Evolutionary conservation across 164 flowering plant species (phyloP).

Genomic region (Piper longum): DNA sequence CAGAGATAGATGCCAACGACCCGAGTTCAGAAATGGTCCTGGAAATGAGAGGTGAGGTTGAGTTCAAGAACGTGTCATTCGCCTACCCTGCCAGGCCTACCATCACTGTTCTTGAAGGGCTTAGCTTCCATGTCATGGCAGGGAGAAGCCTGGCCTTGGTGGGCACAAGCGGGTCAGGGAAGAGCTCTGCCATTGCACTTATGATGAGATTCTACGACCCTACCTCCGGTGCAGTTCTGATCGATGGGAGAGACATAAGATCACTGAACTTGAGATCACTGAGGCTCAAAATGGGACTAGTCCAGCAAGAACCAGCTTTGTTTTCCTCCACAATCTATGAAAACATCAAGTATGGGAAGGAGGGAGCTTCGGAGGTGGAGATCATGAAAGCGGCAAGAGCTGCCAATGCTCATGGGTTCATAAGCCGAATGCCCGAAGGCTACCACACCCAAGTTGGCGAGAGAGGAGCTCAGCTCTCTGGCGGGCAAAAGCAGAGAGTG

Average conservation of each 20-base stretch:
- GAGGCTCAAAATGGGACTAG: conserved; percentile 47
- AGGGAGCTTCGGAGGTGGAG: conserved; percentile 54
- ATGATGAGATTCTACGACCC: conserved; percentile 69
- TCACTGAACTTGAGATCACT: conserved; percentile 37
- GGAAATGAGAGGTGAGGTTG: conserved; percentile 43
- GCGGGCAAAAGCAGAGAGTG: conserved; percentile 84
- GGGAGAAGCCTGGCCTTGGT: conserved; percentile 76
- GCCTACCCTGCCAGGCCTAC: conserved; percentile 61
- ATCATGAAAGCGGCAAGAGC: conserved; percentile 54
- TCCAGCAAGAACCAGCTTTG: conserved; percentile 74
- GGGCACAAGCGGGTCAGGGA: conserved; percentile 83
- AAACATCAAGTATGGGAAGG: conserved; percentile 61
- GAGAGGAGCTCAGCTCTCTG: conserved; percentile 78
- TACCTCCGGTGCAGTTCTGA: conserved; percentile 27
- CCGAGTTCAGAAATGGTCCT: conserved; percentile 20
- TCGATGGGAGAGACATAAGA: conserved; percentile 49
- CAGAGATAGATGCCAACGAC: conserved; percentile 35
- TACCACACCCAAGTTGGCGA: conserved; percentile 80
- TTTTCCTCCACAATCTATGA: conserved; percentile 70
- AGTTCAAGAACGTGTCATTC: conserved; percentile 47
- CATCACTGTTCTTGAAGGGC: conserved; percentile 28
- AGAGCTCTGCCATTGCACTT: conserved; percentile 53
- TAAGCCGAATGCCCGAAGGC: conserved; percentile 55
- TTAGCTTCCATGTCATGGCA: conserved; percentile 30
- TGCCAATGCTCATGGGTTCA: conserved; percentile 73